A percentile compares a stretch with the other conserved stretches of the same genome.
Evolutionary conservation across 1,284 basidiomycete species (phyloP).

Genomic region (Mycosarcoma mackinlayi): DNA sequence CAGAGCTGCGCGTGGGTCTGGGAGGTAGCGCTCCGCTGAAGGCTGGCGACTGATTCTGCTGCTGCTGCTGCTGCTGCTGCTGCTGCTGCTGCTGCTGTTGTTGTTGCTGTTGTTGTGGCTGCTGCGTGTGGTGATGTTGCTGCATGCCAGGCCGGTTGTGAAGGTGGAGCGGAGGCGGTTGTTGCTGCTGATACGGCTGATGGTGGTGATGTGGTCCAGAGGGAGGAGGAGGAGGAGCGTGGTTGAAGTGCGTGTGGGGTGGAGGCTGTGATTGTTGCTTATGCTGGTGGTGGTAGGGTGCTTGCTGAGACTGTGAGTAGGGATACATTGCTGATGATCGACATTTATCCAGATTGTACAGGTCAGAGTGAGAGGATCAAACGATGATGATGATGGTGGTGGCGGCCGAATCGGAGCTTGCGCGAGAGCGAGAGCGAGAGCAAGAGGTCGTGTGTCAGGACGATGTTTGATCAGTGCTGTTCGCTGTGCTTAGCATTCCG

Average conservation of each 20-base stretch:
- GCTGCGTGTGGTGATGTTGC: conserved; percentile 31
- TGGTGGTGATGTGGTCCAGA: conserved; percentile 12
- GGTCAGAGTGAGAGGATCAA: neutral
- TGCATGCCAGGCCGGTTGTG: conserved; percentile 31
- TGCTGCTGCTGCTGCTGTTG: conserved; percentile 38
- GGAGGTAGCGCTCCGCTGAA: conserved; percentile 41
- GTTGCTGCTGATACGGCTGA: conserved; percentile 20
- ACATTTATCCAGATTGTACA: conserved; percentile 32
- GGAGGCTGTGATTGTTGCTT: conserved; percentile 28
- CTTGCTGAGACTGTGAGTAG: conserved; percentile 42
- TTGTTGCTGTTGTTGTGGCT: conserved; percentile 23
- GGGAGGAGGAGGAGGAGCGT: conserved; percentile 17
- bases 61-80: conserved; percentile 26
- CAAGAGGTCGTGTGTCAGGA: neutral
- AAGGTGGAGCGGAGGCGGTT: conserved; percentile 9
- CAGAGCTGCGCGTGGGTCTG: conserved; percentile 43
- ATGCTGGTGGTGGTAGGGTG: conserved; percentile 37
- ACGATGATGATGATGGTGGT: neutral
- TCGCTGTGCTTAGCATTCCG: conserved; percentile 1
- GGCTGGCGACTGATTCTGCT: conserved; percentile 17
- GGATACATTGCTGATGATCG: conserved; percentile 48
- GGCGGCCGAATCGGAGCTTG: neutral
- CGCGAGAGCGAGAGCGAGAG: neutral
- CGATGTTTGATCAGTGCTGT: neutral
- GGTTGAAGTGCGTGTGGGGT: conserved; percentile 20